These are phyloP conservation scores for Psilocybe subaeruginosa DNA, from an alignment of 768 basidiomycete genomes.

Conservation along the genomic window DNA sequence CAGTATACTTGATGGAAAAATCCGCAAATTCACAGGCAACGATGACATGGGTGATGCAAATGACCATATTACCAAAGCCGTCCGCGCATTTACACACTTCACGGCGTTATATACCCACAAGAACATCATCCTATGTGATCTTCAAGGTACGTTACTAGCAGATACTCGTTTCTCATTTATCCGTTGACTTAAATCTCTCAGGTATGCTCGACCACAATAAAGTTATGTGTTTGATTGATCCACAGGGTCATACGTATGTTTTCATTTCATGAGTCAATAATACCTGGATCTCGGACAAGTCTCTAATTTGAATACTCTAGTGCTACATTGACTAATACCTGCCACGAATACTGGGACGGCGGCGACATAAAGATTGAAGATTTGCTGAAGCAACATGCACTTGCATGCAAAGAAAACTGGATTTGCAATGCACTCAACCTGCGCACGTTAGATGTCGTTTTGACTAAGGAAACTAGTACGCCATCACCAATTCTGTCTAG, in stretches of 20 bases:
- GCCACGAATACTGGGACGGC: too few relatives aligned
- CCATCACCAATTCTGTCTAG: too few relatives aligned
- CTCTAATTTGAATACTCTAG: too few relatives aligned
- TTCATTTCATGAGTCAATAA: too few relatives aligned
- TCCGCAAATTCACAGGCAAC: conserved; percentile 33
- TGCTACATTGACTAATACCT: too few relatives aligned
- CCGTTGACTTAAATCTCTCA: neutral
- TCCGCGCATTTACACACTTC: conserved; percentile 33
- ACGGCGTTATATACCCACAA: conserved; percentile 23
- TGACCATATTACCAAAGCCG: conserved; percentile 23
- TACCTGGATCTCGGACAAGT: too few relatives aligned
- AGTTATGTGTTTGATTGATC: conserved; percentile 29
- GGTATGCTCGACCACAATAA: conserved; percentile 16
- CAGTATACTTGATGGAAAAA: conserved; percentile 16
- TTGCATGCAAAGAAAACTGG: too few relatives aligned
- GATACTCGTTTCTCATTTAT: neutral
- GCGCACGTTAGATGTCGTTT: too few relatives aligned
- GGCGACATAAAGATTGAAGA: too few relatives aligned
- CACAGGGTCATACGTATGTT: conserved; percentile 26
- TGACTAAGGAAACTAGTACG: too few relatives aligned
- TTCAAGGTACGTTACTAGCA: conserved; percentile 24
- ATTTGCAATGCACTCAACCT: too few relatives aligned
- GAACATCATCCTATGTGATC: conserved; percentile 26
- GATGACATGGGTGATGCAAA: conserved; percentile 11
- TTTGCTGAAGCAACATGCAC: too few relatives aligned